Evolutionary conservation across 305 asterid species (phyloP).

Genomic region (Solanum hybrid): DNA sequence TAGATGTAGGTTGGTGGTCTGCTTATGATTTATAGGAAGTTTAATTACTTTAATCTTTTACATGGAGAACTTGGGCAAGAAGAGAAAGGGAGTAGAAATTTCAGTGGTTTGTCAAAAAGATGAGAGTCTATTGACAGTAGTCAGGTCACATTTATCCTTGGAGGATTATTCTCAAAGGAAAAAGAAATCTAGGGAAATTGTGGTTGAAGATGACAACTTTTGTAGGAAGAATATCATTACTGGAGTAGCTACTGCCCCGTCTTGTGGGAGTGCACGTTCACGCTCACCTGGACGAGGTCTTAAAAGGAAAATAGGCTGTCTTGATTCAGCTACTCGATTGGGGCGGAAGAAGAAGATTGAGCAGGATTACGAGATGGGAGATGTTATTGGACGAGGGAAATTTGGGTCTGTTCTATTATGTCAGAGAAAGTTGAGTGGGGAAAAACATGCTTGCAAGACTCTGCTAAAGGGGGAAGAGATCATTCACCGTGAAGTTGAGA

Average conservation of each 20-base stretch:
- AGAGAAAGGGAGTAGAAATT: conserved; percentile 62
- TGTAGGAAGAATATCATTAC: conserved; percentile 40
- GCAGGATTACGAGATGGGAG: conserved; percentile 52
- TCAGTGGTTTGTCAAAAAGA: conserved; percentile 25
- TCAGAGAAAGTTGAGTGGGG: conserved; percentile 51
- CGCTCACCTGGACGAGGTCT: conserved; percentile 58
- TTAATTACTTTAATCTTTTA: conserved; percentile 11
- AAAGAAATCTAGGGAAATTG: conserved; percentile 65
- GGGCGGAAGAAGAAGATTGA: conserved; percentile 79
- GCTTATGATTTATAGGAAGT: conserved; percentile 15
- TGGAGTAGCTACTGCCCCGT: conserved; percentile 71
- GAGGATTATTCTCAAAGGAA: conserved; percentile 68
- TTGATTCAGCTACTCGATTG: conserved; percentile 60
- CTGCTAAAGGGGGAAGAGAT: conserved; percentile 70
- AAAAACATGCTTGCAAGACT: conserved; percentile 77
- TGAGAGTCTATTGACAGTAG: conserved; percentile 21
- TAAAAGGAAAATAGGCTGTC: conserved; percentile 83
- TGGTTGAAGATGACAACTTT: conserved; percentile 28
- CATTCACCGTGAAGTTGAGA: conserved; percentile 87
- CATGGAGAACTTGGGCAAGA: conserved; percentile 75
- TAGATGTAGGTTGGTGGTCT: conserved; percentile 15
- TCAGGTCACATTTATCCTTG: conserved; percentile 59
- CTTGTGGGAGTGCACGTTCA: conserved; percentile 42
- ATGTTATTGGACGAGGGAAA: conserved; percentile 60
- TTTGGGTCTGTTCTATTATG: conserved; percentile 73